Evolutionary conservation across 805 yeast genomes (phyloP), one percentile per base, ranked within the genome.

Genomic region (Barnettozyma botsteinii): DNA sequence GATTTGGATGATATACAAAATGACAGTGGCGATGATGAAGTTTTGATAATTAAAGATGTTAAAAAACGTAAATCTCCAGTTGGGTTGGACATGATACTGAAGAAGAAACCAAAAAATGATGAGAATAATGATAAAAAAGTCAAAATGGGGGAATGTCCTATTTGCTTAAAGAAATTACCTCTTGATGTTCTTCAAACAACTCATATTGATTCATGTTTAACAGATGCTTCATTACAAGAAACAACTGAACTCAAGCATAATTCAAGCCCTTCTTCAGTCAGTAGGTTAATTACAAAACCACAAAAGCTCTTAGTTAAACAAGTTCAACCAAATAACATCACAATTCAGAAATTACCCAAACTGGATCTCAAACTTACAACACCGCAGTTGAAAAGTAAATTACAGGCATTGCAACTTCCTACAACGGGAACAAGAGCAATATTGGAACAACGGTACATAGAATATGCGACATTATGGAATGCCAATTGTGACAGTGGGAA

Each of bases 391-490:
- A 79, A 79, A 48, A 77, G 75, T 33, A 79, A 78, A 53, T 62
- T 89, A 13, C 37, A 66, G 2, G 67, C 72, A 7, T 56, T 75
- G 18, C 75, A 75, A 12, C 58, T 89, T 7, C 73, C 88, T 0
- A 67, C 77, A 0, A 59, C 56, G 9, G 98, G 97, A 0, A 60
- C 81, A 1, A 67, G 85, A 44, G 62, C 61, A 13, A 80, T 75
- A 47, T 53, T 88, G 50, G 89, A 85, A 45, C 61, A 72, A 15
- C 62, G 98, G 30, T 84, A 84, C 55, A 80, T 77, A 46, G 91
- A 88, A 48, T 89, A 79, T 64, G 77, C 82, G 41, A 75, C 79
- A 24, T 55, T 87, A 10, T 83, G 81, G 78, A 89, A 89, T 55
- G 80, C 95, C 11, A 87, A 87, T 53, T 70, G 79, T 31, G 96